Conservation (phyloP, 2,329 filamentous ascomycete species). For the Trichophyton benhamiae region DNA sequence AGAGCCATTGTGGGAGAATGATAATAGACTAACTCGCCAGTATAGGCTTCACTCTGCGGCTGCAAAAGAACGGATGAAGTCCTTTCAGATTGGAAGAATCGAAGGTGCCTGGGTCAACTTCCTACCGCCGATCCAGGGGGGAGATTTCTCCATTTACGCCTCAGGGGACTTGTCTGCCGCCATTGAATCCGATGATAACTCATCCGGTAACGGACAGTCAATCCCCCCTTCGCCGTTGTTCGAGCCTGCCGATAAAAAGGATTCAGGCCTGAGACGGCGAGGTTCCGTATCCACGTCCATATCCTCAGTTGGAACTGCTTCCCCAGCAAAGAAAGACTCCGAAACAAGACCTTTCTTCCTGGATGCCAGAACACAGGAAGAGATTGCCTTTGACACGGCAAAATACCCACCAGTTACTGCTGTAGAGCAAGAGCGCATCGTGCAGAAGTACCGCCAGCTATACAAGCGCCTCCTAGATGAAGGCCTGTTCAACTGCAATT, state of each 20-base stretch:
- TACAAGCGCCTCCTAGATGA: conserved; percentile 58
- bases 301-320: conserved; percentile 17
- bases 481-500: conserved; percentile 75
- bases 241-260: conserved; percentile 37
- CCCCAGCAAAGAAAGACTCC: conserved; percentile 9
- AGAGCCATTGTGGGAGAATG: background rate
- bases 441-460: conserved; percentile 68
- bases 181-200: conserved; percentile 20
- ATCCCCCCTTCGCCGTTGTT: conserved; percentile 47
- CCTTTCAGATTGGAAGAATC: conserved; percentile 71
- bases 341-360: conserved; percentile 48
- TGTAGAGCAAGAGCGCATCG: conserved; percentile 61
- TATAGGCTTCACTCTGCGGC: conserved; percentile 68
- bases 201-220: conserved; percentile 45
- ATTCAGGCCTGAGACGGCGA: conserved; percentile 25
- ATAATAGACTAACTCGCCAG: background rate
- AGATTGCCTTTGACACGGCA: conserved; percentile 61
- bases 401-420: conserved; percentile 71
- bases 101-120: conserved; percentile 80
- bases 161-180: background rate
- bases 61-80: conserved; percentile 61
- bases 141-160: conserved; percentile 52
- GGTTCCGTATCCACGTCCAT: conserved; percentile 20
- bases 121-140: conserved; percentile 80
- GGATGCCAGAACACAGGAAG: conserved; percentile 59